Conservation (phyloP, 208 protist genomes). For the Strigomonas culicis region DNA sequence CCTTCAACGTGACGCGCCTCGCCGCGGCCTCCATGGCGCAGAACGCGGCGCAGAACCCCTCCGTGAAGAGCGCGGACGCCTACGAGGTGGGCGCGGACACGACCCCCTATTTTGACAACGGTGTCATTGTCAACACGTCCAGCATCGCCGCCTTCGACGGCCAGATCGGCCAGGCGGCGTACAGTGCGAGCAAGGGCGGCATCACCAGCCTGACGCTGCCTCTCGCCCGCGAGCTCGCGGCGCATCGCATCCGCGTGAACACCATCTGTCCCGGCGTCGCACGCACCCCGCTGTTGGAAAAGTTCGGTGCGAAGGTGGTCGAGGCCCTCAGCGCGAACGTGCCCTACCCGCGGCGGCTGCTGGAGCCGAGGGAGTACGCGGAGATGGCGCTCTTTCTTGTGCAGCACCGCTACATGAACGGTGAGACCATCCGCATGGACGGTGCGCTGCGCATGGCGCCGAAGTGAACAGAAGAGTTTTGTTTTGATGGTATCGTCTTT, state of each 20-base stretch:
- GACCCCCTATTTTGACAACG: too few species aligned
- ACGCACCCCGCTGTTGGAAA: constrained; percentile 62
- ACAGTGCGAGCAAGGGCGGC: constrained; percentile 73
- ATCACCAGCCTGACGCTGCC: constrained; percentile 75
- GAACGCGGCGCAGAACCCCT: constrained; percentile 19
- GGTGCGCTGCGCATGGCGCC: constrained; percentile 38
- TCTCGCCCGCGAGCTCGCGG: constrained; percentile 52
- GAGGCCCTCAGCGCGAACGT: constrained; percentile 39
- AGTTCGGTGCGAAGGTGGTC: constrained; percentile 16
- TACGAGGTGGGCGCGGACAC: constrained; percentile 12
- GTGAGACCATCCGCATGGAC: constrained; percentile 45
- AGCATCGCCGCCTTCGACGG: constrained; percentile 81
- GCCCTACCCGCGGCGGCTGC: constrained; percentile 60
- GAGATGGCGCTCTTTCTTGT: constrained; percentile 51
- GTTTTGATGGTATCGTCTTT: too few species aligned
- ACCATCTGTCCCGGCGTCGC: constrained; percentile 80
- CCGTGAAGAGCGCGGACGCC: too few species aligned
- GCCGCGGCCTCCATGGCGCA: constrained; percentile 42
- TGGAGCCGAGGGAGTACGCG: constrained; percentile 68
- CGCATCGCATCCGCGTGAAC: constrained; percentile 63
- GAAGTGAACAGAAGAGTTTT: too few species aligned
- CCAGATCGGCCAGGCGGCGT: constrained; percentile 86
- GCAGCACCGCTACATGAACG: constrained; percentile 79
- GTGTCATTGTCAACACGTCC: constrained; percentile 82
- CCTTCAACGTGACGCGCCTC: constrained; percentile 75